phyloP scores from a whole-genome alignment of 139 green algal genomes.

The Mesostigma viride region DNA sequence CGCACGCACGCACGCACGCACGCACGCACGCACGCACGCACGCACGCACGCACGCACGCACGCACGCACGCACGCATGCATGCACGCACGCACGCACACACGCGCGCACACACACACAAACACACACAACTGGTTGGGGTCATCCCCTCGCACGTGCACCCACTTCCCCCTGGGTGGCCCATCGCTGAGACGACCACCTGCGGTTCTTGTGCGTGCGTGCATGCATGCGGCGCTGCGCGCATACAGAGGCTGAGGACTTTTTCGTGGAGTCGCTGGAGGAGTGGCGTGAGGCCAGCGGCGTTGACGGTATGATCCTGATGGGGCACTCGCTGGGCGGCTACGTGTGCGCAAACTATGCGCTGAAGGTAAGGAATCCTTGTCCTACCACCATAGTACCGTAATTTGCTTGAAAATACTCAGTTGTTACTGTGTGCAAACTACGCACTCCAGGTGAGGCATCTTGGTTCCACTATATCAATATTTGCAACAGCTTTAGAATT shows the following conservation, averaged over 20 bases:
- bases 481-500: not conserved
- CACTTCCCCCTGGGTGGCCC: not conserved
- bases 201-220: no score
- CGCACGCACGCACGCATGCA: no score
- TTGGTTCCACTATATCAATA: no score
- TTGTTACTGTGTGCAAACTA: no score
- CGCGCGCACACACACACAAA: not conserved
- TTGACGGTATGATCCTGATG: conserved; percentile 28
- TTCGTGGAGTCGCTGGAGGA: conserved; percentile 26
- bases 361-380: conserved; percentile 12
- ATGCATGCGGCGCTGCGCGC: no score
- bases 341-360: conserved; percentile 12
- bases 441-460: no score
- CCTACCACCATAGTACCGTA: no score
- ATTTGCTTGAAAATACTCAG: no score
- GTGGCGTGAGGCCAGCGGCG: conserved; percentile 17
- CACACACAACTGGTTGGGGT: not conserved
- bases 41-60: no score
- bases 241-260: conserved; percentile 28
- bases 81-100: not conserved
- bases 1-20: no score
- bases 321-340: conserved; percentile 30
- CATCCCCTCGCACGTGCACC: not conserved
- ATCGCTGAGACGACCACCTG: not conserved
- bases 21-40: no score